Base-by-base conservation (phyloP, 2,329 filamentous ascomycete species). In the Fonsecaea monophora region DNA sequence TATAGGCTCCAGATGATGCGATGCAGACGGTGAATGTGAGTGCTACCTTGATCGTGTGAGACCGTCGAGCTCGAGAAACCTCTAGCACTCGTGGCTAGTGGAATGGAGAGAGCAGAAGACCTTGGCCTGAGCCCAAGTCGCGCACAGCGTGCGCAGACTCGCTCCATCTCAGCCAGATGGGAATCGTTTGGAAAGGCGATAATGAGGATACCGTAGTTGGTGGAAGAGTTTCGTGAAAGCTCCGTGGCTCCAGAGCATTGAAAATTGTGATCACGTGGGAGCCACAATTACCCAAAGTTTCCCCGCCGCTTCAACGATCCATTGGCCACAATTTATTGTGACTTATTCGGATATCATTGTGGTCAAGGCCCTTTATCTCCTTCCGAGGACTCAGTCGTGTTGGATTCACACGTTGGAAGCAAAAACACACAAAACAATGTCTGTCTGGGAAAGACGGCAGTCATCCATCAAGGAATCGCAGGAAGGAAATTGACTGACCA, bases 131-230 rank as follows among this genome's bases (percentile, higher is more conserved):
- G 60, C 40, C 67, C 53, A 32, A 66, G 61, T 58, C 67, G 62
- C 45, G 64, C 64, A 56, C 67, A 68, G 32, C 64, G 54, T 25
- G 64, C 42, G 53, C 64, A 68, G 34, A 68, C 34, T 21, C 62
- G 63, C 32, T 68, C 67, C 67, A 68, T 68, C 4, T 12, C 10
- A 42, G 54, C 8, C 21, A 58, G 55, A 35, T 25, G 9, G 8
- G 32, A n/a, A 21, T 40, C 42, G 45, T 45, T 25, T 4, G 3
- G 6, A 30, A 30, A 6, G 45, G 21, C 9, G 45, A 50, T 4
- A 48, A 10, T 50, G 45, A 50, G 9, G 45, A 50, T 50, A 25
- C 3, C 3, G 45, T 50, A 9, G 18, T 3, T 50, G 45, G 45
- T 32, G 13, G 2, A 25, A 15, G 45, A 50, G 45, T 48, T 8